Evolutionary conservation across 192 early-diverging fungal species (phyloP), one percentile per base, ranked within the genome.

Genomic region (Funneliformis mosseae): DNA sequence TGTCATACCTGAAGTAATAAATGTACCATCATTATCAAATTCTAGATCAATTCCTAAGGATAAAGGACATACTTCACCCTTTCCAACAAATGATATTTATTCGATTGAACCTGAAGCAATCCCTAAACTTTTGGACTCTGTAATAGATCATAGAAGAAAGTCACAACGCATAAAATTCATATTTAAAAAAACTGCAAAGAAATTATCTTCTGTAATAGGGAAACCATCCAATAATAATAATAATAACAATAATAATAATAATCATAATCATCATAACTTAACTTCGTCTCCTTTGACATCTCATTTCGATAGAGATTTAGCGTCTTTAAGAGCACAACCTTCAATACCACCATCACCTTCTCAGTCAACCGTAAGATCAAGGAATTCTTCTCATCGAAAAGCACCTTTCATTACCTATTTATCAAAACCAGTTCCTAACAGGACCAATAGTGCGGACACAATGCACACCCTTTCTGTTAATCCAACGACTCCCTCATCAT

Each of bases 1-100:
- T 38, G 74, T 76, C 23, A 76, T 76, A 43, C 74, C 74, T 33
- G 74, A 76, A 76, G 33, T 76, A 18, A 76, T 76, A 43, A 27
- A 55, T 38, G 25, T 76, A 60, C 59, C 74, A 41, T 55, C n/a
- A 39, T 33, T 8, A 60, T 4, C 27, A 10, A 74, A 45, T 33
- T 50, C 74, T 39, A 12, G 7, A 41, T 41, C 70, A 14, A 16
- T n/a, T 46, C 12, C 42, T 5, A 21, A 72, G 14, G 64, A 67
- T 28, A 23, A 67, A 2, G 64, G 14, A 3, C 12, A 25, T 27
- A 63, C 23, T 16, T 33, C 25, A 16, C 5, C 33, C 8, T 33
- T 67, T 1, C 28, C 33, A 67, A 12, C 64, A 33, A 16, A 67
- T 27, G 33, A 67, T 33, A 10, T 38, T 38, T 16, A 12, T 66